Evolutionary conservation across 192 early-diverging fungal species (phyloP), one percentile per base, ranked within the genome.

Genomic region (Diversispora eburnea): DNA sequence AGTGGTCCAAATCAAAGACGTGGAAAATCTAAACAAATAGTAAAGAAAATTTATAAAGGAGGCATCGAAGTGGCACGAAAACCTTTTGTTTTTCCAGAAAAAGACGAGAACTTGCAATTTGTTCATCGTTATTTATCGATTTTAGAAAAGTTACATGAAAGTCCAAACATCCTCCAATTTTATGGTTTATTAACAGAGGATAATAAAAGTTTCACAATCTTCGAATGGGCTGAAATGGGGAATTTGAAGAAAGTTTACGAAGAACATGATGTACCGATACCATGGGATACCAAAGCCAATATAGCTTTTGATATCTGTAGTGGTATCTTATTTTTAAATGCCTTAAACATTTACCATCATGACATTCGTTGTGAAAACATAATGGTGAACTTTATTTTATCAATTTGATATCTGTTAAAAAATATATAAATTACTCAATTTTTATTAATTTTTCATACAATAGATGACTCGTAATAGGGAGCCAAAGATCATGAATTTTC

Each of bases 281-380:
- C 64, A 15, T 66, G 64, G 46, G 15, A 41, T 8, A 48, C 12
- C 12, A 62, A 62, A 62, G 13, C 25, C 3, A 13, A 62, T 20
- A 48, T 66, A n/a, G 15, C 42, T 66, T 15, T 46, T 20, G 64
- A 66, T 33, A 46, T 66, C 8, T 66, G 43, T 17, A 13, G 43
- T 66, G 64, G 64, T 66, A 46, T 66, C 20, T 8, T 20, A 48
- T 66, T 66, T 47, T 48, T 66, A 48, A 13, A 43, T n/a, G 42
- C 1, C 7, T 1, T 48, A 2, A 33, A 22, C 12, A 41, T 41
- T 42, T 62, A 25, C 12, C 60, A 66, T 46, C 64, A 66, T 48
- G 64, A 66, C 17, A 20, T 66, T 66, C 7, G 64, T 2, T 66
- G 64, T n/a, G 45, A 66, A 25, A 66, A 66, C 42, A 22, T 66